Conservation (phyloP, 306 rosid species). For the Ceratonia siliqua region DNA sequence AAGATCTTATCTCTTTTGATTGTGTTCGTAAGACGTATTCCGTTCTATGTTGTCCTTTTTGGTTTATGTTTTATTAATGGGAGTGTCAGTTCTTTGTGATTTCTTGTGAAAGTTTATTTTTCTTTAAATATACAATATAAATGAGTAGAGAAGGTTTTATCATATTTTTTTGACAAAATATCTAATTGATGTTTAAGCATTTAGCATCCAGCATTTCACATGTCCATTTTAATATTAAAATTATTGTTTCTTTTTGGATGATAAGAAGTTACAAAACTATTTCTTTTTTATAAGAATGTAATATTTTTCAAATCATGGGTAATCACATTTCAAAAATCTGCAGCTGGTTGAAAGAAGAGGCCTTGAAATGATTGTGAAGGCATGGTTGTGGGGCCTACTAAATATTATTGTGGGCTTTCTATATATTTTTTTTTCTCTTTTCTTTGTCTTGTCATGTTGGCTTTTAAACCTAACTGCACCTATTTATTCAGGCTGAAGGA, state of each 20-base stretch:
- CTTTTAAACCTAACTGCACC: background rate
- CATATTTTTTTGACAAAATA: background rate
- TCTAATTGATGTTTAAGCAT: conserved; percentile 8
- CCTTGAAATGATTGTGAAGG: background rate
- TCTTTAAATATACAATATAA: background rate
- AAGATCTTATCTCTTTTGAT: conserved; percentile 36
- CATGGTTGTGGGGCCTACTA: background rate
- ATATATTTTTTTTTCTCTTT: background rate
- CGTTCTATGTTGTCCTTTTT: conserved; percentile 16
- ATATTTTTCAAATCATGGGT: background rate
- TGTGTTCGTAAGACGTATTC: conserved; percentile 12
- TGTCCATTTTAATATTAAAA: conserved; percentile 1
- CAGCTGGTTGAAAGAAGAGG: background rate
- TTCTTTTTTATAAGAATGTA: background rate
- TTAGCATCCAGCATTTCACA: background rate
- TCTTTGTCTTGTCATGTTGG: background rate
- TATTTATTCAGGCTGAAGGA: conserved; percentile 1
- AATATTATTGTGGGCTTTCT: background rate
- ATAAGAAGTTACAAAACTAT: background rate
- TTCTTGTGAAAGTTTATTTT: background rate
- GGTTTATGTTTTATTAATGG: conserved; percentile 19
- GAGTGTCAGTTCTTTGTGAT: background rate
- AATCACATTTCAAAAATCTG: background rate
- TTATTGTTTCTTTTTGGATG: background rate
- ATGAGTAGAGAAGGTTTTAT: conserved; percentile 2